Conservation (phyloP, 2,329 filamentous ascomycete species). For the Ophiocordyceps australis region DNA sequence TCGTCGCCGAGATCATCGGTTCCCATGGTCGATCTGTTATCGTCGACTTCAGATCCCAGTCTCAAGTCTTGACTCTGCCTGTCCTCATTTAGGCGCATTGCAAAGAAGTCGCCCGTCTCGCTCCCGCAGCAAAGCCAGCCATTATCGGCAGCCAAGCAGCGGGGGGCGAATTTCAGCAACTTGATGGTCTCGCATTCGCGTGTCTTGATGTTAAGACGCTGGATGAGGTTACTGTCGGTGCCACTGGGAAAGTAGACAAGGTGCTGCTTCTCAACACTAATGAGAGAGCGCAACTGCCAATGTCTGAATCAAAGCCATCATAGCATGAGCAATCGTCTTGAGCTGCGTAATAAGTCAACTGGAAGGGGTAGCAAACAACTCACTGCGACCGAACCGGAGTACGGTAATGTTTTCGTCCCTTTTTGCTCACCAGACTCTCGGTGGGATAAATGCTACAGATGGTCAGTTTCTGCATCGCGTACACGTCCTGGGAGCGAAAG, state of each 20-base stretch:
- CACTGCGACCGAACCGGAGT: conserved; percentile 48
- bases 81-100: conserved; percentile 47
- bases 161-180: conserved; percentile 52
- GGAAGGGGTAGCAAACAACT: no score
- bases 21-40: conserved; percentile 12
- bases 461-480: not conserved
- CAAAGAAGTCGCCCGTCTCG: conserved; percentile 71
- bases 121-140: conserved; percentile 88
- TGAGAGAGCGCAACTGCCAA: conserved; percentile 78
- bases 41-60: conserved; percentile 12
- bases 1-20: conserved; percentile 16
- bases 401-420: conserved; percentile 47
- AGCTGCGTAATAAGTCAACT: no score
- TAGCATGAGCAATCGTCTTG: no score
- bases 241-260: conserved; percentile 74
- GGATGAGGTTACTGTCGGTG: conserved; percentile 43
- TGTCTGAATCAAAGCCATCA: no score
- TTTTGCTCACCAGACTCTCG: conserved; percentile 41
- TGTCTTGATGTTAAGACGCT: conserved; percentile 49
- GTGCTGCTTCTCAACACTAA: conserved; percentile 62
- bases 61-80: no score
- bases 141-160: conserved; percentile 70
- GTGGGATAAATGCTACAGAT: conserved; percentile 42
- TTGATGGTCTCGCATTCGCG: conserved; percentile 58
- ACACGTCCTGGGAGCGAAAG: not conserved